These are phyloP conservation scores for Lachancea fermentati DNA, from an alignment of 805 yeast species.

Conservation along the genomic window DNA sequence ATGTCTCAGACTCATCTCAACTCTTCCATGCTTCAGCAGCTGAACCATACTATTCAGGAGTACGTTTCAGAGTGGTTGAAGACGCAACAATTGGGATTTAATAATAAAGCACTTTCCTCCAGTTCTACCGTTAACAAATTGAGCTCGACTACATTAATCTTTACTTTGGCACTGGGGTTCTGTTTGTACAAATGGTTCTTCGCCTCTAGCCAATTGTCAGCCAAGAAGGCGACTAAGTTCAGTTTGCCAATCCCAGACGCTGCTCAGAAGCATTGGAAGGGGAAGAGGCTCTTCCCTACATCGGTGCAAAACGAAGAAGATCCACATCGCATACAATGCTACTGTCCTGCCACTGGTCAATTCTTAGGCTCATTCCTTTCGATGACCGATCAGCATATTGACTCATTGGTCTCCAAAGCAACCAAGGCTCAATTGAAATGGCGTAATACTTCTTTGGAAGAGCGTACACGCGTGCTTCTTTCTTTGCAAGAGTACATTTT, in stretches of 20 bases:
- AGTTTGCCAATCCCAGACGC: constrained; percentile 21
- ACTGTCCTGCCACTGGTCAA: constrained; percentile 97
- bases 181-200: constrained; percentile 19
- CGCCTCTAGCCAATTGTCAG: constrained; percentile 6
- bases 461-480: constrained; percentile 63
- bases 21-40: constrained; percentile 24
- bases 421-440: constrained; percentile 32
- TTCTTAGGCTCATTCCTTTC: constrained; percentile 67
- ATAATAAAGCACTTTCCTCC: constrained; percentile 14
- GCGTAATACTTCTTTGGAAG: constrained; percentile 45
- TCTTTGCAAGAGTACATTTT: constrained; percentile 68
- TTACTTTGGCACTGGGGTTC: constrained; percentile 16
- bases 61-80: constrained; percentile 20
- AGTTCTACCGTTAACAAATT: constrained; percentile 10
- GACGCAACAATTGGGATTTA: constrained; percentile 13
- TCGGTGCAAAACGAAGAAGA: constrained; percentile 54
- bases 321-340: constrained; percentile 67
- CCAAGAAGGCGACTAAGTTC: constrained; percentile 17
- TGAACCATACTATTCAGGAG: constrained; percentile 26
- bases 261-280: constrained; percentile 76
- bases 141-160: constrained; percentile 10
- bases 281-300: constrained; percentile 65
- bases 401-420: constrained; percentile 45
- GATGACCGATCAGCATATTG: constrained; percentile 64
- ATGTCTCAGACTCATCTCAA: constrained; percentile 24